Evolutionary conservation across 2,329 filamentous ascomycete genomes (phyloP), one percentile per base, ranked within the genome.

Genomic region (Talaromyces sp.): DNA sequence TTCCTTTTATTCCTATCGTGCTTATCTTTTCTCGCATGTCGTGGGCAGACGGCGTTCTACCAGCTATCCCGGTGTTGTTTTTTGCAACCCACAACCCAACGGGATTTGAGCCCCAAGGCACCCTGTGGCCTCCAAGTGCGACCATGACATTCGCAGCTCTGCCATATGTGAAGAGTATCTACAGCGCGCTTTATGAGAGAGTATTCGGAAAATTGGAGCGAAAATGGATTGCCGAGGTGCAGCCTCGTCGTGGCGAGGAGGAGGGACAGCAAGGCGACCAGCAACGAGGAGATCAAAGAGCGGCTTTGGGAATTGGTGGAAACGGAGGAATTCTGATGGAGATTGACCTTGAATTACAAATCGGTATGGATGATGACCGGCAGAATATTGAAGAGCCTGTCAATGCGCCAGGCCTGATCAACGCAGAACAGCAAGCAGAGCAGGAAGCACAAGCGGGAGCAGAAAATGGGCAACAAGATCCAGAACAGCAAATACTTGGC

Each of bases 11-110:
- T 65, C 89, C 88, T 0, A 82, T 89, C 11, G 82, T 87, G 1
- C 81, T 93, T 8, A 82, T 92, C 11, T 82, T 90, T n/a, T 89
- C 89, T 22, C 82, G 90, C 38, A 87, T 89, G 29, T 83, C 81
- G 1, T 81, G 89, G 58, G 85, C 86, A 34, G 89, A 92, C 69
- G 83, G 84, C 2, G 78, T 89, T 7, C 79, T 90, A 6, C 88
- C 88, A 1, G 83, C 86, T 22, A 80, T 90, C 19, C 88, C 88
- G 0, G 82, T 90, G 64, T 73, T 84, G 45, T 83, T 84, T 65
- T 82, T 85, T 68, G 80, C 81, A 36, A 80, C 81, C 7, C 80
- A 83, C 64, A 78, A 75, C 54, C 78, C 81, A 1, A 74, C 64
- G 19, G 67, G 71, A 0, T 76, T 76, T 19, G 77, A 80, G 34